Evolutionary conservation across 1,284 basidiomycete genomes (phyloP).

Genomic region (Gymnopus androsaceus): DNA sequence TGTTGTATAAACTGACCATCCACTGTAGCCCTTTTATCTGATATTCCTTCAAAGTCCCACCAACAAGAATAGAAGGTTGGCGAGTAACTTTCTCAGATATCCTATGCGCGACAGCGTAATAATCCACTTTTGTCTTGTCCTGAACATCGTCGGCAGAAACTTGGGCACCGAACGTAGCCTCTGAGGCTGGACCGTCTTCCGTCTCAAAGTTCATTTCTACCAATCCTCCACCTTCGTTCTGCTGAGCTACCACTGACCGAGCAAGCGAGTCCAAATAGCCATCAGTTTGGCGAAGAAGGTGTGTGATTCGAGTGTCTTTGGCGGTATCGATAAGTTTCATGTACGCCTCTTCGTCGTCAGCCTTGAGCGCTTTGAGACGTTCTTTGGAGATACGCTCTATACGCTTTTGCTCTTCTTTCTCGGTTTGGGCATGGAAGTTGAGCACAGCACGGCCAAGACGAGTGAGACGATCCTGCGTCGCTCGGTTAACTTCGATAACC

Average conservation of each 20-base stretch:
- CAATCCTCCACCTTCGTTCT: conserved; percentile 68
- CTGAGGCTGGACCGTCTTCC: conserved; percentile 78
- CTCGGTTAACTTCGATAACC: conserved; percentile 63
- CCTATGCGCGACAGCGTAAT: conserved; percentile 95
- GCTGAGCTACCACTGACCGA: conserved; percentile 92
- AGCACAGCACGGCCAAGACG: conserved; percentile 87
- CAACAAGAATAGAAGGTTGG: conserved; percentile 84
- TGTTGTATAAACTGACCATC: conserved; percentile 99
- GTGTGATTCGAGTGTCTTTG: conserved; percentile 98
- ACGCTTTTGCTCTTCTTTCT: conserved; percentile 98
- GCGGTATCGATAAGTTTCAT: conserved; percentile 99
- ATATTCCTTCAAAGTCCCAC: conserved; percentile 90
- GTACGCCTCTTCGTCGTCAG: conserved; percentile 99
- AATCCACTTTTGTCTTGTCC: conserved; percentile 85
- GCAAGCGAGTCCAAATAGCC: conserved; percentile 93
- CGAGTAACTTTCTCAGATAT: conserved; percentile 87
- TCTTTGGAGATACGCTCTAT: conserved; percentile 97
- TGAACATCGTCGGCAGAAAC: conserved; percentile 65
- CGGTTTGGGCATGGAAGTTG: conserved; percentile 85
- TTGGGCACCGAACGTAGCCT: conserved; percentile 89
- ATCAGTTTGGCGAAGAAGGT: conserved; percentile 94
- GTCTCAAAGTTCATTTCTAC: conserved; percentile 43
- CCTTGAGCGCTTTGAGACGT: conserved; percentile 96
- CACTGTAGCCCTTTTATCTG: conserved; percentile 93
- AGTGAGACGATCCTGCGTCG: conserved; percentile 75